Base-by-base conservation (phyloP, 306 rosid genomes). In the Fragaria iinumae region DNA sequence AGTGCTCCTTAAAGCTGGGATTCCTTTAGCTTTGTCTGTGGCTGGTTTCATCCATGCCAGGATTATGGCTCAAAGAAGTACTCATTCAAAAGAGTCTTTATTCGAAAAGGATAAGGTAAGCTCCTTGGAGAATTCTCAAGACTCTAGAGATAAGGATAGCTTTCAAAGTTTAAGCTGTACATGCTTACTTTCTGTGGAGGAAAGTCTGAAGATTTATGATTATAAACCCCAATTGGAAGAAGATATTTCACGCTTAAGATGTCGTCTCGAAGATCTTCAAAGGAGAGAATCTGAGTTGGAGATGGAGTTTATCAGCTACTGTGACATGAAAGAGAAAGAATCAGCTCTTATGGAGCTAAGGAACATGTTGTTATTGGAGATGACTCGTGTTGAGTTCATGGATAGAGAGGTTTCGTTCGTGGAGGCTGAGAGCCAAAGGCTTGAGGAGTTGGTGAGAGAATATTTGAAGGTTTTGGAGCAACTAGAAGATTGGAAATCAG, bases 271-370 rank as follows among this genome's bases (percentile, higher is more conserved):
- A 75, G 91, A 81, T 34, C 79, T 87, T 79, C 83, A 84, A 49
- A 87, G 67, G 76, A 82, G 71, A 50, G 98, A 85, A 84, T 45
- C 68, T 80, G 89, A 86, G 27, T 80, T 91, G 4, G 75, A 75
- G 83, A 74, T 74, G 80, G 72, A 83, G 68, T 90, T 91, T 67
- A 75, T 84, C 3, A 34, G 76, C 71, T 90, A 86, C 47, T 81
- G 86, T 53, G 84, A 89, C 52, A 76, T 90, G 86, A 90, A 88
- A 81, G 95, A 90, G 69, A 71, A 76, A 77, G 93, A 90, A 76
- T 78, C 81, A 73, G 8, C 81, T 73, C 76, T 89, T 29, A 7
- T 39, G 74, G 90, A 89, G 80, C 66, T 88, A 2, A 81, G 39
- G 49, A 85, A 84, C 88, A 73, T 75, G 52, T 64, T 90, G 84